Conservation (phyloP, 1,284 basidiomycete genomes). For the Melampsora americana region DNA sequence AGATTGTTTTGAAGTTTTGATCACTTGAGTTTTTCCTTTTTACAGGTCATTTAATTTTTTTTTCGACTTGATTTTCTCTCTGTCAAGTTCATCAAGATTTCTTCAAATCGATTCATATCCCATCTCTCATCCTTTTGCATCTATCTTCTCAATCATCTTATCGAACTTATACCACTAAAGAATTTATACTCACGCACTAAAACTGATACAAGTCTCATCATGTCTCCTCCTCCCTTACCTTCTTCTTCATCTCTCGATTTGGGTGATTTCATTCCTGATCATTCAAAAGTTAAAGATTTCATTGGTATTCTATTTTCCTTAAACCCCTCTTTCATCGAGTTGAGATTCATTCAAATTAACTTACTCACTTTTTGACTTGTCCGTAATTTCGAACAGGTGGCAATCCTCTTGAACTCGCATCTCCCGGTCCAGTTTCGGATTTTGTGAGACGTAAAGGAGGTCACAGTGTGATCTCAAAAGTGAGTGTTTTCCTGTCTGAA, state of each 20-base stretch:
- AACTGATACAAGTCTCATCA: too few species aligned
- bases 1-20: too few species aligned
- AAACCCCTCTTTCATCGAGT: not conserved
- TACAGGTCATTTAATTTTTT: too few species aligned
- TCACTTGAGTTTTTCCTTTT: too few species aligned
- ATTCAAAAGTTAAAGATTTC: slow-evolving; percentile 51
- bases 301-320: slow-evolving; percentile 48
- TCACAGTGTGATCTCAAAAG: slow-evolving; percentile 98
- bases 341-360: not conserved
- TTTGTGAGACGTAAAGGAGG: slow-evolving; percentile 89
- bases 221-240: not conserved
- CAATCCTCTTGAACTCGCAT: slow-evolving; percentile 80
- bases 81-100: too few species aligned
- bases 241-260: slow-evolving; percentile 19
- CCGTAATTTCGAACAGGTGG: slow-evolving; percentile 65
- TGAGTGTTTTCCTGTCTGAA: slow-evolving; percentile 54
- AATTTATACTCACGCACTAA: too few species aligned
- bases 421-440: slow-evolving; percentile 75
- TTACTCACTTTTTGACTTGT: not conserved
- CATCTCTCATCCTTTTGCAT: too few species aligned
- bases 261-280: slow-evolving; percentile 49
- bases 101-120: too few species aligned
- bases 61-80: too few species aligned
- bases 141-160: too few species aligned
- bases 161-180: too few species aligned